phyloP scores from a whole-genome alignment of 2,329 filamentous ascomycete genomes.

The Alternaria solani region DNA sequence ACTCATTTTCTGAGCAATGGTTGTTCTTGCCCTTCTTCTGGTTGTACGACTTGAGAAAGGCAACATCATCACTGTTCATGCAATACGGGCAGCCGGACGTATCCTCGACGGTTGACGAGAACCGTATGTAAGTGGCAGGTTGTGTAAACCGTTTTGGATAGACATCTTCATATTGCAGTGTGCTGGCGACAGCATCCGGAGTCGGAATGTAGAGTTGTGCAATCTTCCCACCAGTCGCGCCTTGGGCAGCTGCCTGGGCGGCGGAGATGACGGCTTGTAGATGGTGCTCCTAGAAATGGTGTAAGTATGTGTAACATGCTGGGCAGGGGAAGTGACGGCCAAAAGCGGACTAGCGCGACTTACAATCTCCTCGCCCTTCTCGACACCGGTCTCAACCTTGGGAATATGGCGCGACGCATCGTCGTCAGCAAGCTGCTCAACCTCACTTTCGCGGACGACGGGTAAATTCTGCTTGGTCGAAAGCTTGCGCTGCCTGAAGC shows the following conservation, averaged over 20 bases:
- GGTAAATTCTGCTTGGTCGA: constrained; percentile 87
- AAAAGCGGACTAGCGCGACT: constrained; percentile 60
- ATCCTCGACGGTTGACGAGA: constrained; percentile 97
- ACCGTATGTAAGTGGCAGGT: constrained; percentile 93
- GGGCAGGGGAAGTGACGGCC: constrained; percentile 22
- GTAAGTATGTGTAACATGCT: constrained; percentile 27
- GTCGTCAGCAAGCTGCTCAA: constrained; percentile 87
- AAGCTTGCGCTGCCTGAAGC: constrained; percentile 88
- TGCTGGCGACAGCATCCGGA: constrained; percentile 68
- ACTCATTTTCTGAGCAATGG: constrained; percentile 85
- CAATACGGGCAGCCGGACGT: constrained; percentile 91
- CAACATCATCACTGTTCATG: constrained; percentile 90
- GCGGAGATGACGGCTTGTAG: constrained; percentile 83
- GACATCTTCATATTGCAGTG: constrained; percentile 85
- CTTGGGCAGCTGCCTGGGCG: constrained; percentile 62
- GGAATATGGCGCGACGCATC: constrained; percentile 79
- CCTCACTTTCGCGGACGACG: constrained; percentile 87
- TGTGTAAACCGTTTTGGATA: constrained; percentile 83
- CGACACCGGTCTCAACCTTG: constrained; percentile 93
- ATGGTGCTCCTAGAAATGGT: constrained; percentile 80
- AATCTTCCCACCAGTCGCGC: constrained; percentile 63
- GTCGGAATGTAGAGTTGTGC: constrained; percentile 73
- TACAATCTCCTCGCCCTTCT: constrained; percentile 97
- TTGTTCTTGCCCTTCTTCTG: constrained; percentile 69
- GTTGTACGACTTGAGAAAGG: constrained; percentile 85